Percentiles rank a stretch among this genome's conserved stretches.
These are phyloP conservation scores for Cladorrhinum samala DNA, from an alignment of 495 filamentous ascomycete genomes.

Conservation along the genomic window DNA sequence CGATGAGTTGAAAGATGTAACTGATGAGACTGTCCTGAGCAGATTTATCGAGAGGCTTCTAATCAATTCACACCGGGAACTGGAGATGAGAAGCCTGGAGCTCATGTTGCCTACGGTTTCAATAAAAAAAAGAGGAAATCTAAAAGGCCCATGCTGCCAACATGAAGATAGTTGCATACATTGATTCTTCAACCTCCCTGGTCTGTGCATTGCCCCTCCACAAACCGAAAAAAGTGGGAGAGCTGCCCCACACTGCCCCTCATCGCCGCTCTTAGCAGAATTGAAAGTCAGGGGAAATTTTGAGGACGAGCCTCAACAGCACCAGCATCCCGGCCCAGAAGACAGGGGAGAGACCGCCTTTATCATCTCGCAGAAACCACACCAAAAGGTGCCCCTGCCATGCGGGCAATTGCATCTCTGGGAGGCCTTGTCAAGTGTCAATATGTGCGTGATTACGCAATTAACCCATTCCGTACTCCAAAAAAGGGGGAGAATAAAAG, in stretches of 20 bases:
- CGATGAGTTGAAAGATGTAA: background rate
- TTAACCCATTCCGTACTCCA: background rate
- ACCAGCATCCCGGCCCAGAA: background rate
- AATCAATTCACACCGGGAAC: background rate
- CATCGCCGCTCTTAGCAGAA: conserved; percentile 16
- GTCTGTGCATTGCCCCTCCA: conserved; percentile 27
- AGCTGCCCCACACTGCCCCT: conserved; percentile 26
- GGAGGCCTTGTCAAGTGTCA: background rate
- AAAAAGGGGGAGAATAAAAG: background rate
- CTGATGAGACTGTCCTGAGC: background rate
- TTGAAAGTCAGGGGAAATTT: conserved; percentile 1
- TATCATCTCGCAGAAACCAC: background rate
- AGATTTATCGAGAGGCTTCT: background rate
- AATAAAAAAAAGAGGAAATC: background rate
- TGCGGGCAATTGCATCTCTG: conserved; percentile 1
- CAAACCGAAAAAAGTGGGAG: conserved; percentile 12
- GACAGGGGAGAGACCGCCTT: background rate
- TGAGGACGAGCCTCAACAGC: background rate
- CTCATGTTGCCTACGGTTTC: background rate
- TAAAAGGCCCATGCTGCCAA: too few relatives aligned
- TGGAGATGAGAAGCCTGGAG: background rate
- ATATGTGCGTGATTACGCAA: conserved; percentile 2
- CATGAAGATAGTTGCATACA: background rate
- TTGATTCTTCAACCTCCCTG: background rate
- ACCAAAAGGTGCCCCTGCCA: background rate